Base-by-base conservation (phyloP, 2,329 filamentous ascomycete species). In the Fusarium sp. region DNA sequence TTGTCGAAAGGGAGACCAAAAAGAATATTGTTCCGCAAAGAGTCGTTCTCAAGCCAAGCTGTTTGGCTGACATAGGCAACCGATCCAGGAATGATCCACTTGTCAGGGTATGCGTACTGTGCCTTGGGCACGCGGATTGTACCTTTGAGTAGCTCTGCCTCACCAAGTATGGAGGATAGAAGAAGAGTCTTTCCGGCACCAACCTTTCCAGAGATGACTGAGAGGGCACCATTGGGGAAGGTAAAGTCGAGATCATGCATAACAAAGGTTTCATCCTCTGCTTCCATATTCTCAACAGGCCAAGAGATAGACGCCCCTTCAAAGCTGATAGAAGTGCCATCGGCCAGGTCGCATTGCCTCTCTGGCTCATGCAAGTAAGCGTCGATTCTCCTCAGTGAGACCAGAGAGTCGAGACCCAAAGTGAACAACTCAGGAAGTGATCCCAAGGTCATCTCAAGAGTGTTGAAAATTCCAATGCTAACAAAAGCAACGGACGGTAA, bases 11-110 rank as follows among this genome's bases (percentile, higher is more conserved):
- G 93, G 6, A 95, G 84, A 0, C 93, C 93, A 70, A 95, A 96
- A 0, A 94, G 82, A 58, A 96, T 92, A 75, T 96, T 97, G 45
- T 94, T 90, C 63, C 88, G 90, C 66, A 97, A 90, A 4, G 90
- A 92, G 0, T 92, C 92, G 75, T 95, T 95, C 77, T 95, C 93
- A 57, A 96, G 93, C 94, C 93, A 96, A 0, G 94, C 93, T 10
- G 92, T 94, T 78, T 95, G 93, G 3, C 92, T 90, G 30, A 95
- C 92, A 75, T 91, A 95, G 0, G 93, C 93, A 56, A 95, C 87
- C 1, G 92, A 88, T 5, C 88, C 87, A 7, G 91, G 88, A 11
- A 94, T 87, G 30, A 93, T 91, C 93, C 93, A 95, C 70, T 93
- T 88, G 39, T 81, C 84, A 54, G 79, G 84, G 58, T 88, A 92